Evolutionary conservation across 1,284 basidiomycete species (phyloP).

Genomic region (Austroboletus rostrupii): DNA sequence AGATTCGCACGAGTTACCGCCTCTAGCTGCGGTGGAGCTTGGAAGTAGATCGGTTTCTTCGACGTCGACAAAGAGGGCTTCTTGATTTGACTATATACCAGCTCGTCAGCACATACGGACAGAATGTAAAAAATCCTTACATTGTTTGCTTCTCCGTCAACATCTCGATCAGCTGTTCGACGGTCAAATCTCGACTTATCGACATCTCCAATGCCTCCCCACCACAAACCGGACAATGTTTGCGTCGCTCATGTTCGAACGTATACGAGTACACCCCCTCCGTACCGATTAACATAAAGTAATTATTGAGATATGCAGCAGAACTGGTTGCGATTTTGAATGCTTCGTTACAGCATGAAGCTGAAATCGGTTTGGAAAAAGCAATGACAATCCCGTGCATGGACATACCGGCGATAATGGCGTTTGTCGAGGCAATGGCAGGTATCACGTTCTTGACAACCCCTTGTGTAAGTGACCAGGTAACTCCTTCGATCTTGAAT

Average conservation of each 20-base stretch:
- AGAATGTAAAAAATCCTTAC: conserved; percentile 46
- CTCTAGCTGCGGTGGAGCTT: conserved; percentile 88
- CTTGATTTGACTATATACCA: conserved; percentile 77
- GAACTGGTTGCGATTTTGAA: conserved; percentile 97
- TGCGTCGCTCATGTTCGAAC: conserved; percentile 90
- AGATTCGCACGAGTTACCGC: conserved; percentile 86
- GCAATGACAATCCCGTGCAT: not conserved
- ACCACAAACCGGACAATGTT: conserved; percentile 96
- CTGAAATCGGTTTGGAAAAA: conserved; percentile 38
- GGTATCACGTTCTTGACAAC: conserved; percentile 99
- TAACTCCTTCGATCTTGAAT: conserved; percentile 97
- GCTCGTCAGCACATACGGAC: conserved; percentile 12
- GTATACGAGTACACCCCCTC: conserved; percentile 98
- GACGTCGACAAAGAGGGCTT: conserved; percentile 79
- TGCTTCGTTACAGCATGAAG: conserved; percentile 97
- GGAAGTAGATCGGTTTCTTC: conserved; percentile 80
- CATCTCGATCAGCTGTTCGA: conserved; percentile 84
- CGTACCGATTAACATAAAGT: conserved; percentile 96
- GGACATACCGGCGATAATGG: conserved; percentile 82
- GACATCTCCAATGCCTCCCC: conserved; percentile 77
- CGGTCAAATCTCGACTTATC: conserved; percentile 67
- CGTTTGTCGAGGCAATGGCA: conserved; percentile 95
- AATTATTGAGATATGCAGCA: conserved; percentile 94
- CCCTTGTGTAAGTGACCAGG: conserved; percentile 96
- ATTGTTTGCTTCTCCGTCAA: conserved; percentile 83